Base-by-base conservation (phyloP, 1,284 basidiomycete genomes). In the Agaricales sp. region DNA sequence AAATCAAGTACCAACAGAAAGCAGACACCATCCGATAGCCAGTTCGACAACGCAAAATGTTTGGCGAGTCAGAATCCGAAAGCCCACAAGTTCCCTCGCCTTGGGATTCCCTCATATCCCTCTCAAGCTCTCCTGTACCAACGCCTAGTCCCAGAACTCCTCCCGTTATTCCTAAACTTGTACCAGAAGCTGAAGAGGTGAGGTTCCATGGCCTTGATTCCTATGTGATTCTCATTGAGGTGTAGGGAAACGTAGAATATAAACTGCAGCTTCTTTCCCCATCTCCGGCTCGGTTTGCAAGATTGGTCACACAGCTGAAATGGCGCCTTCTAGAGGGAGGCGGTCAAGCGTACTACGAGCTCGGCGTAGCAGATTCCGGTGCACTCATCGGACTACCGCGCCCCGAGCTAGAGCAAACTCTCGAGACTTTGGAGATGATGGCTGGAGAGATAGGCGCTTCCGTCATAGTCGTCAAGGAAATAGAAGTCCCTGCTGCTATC, bases 291-390 rank as follows among this genome's bases (percentile, higher is more conserved):
- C 84, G 87, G 39, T 86, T 90, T 58, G 74, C 77, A 2, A 77
- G 84, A 37, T 82, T 96, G 14, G 87, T 92, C 50, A 95, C 92
- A 1, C 92, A 96, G 67, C 80, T 95, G 65, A 92, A 94, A 64
- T 96, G 93, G 92, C 78, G 92, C 2, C 75, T 96, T 2, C 81
- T 93, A 46, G 89, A 95, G 64, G 92, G 92, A 13, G 83, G 87
- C 2, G 92, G 92, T 3, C 85, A 90, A 60, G 92, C 92, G 0
- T 89, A 92, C 62, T 96, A 96, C 58, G 92, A 95, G 62, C 78
- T 96, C 14, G 93, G 92, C 13, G 84, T 96, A 0, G 76, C 82
- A 26, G 92, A 96, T 61, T 86, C 86, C 2, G 92, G 92, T 1
- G 78, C 82, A 2, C 80, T 96, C 14, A 75, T 95, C 41, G 92